Base-by-base conservation (phyloP, 192 early-diverging fungal species). In the Spizellomyces punctatus region DNA sequence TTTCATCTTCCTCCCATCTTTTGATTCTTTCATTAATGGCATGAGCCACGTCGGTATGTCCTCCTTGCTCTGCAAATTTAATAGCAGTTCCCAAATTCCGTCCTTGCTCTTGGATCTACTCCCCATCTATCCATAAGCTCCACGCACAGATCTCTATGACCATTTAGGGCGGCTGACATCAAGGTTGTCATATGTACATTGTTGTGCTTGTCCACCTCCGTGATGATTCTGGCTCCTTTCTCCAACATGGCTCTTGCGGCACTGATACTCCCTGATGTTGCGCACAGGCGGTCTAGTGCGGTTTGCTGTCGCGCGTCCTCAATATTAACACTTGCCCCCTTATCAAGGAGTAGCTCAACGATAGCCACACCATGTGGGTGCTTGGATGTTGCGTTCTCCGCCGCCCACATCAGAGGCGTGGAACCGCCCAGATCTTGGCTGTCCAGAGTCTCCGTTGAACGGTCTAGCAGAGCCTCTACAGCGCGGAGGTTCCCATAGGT, bases 81-180 rank as follows among this genome's bases (percentile, higher is more conserved):
- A 66, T 52, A n/a, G 80, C 80, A 8, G 76, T 81, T n/a, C 69
- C 72, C 75, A 63, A 69, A 66, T 48, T 81, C 80, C 14, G 73
- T 77, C 52, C 72, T 27, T n/a, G 65, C 75, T 4, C 16, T 46
- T 54, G 73, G 66, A 74, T 82, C 83, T 14, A 59, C 75, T 9
- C 58, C 62, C 72, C 76, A 82, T 8, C 75, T 76, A 8, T 82
- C 79, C 72, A 85, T 78, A 55, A 85, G 69, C 60, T 81, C 80
- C 8, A 36, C 54, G 52, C 75, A 77, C 14, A 85, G 46, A 21
- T 76, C 81, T 63, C 63, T 63, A 61, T 85, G 75, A 6, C 81
- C 81, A 72, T 85, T 85, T 56, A 85, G 58, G 12, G 83, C 83
- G 1, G 83, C 83, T 46, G 69, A 66, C 83, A 85, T 85, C 59